Base-by-base conservation (phyloP, 164 flowering plant genomes). In the Berberis vulgaris region DNA sequence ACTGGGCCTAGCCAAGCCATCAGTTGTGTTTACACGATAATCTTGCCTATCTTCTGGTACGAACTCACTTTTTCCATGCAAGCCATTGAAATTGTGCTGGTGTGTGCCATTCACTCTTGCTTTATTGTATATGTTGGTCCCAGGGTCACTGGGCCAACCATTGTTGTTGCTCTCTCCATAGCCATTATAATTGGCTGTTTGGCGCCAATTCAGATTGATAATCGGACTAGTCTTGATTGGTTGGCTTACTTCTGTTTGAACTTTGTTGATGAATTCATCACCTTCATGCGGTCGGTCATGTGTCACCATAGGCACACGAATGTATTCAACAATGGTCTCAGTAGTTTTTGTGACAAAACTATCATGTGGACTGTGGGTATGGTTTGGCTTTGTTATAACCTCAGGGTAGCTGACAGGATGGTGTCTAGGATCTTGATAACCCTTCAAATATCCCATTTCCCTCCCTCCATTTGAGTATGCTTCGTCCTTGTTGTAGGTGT, bases 231-330 rank as follows among this genome's bases (percentile, higher is more conserved):
- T 49, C 42, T 49, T 66, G 12, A 7, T 50, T 41, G 61, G 71
- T 41, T 63, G 41, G 49, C 54, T 72, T 45, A 49, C 71, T 26
- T 76, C 79, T 12, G 76, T 68, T 56, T 77, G 76, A 40, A 72
- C 64, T 54, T 71, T 60, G 66, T 42, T 63, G 65, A 74, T 26
- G 26, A 26, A 26, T 26, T 26, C 26, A 26, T 26, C 26, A 26
- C 26, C 26, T 26, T 26, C 26, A 26, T 26, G 26, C 26, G 26
- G 26, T 26, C 26, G 26, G 26, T 26, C 26, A 26, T 26, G 26
- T 26, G 61, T 7, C 13, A 39, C 70, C 5, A 43, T 5, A 52
- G 77, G 77, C 55, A 62, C 5, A 42, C 42, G 57, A 59, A 66
- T 57, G 7, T 45, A 61, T 7, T 74, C 73, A 1, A 64, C 55